phyloP scores from a whole-genome alignment of 2,329 filamentous ascomycete genomes.

The Talaromyces sp. region DNA sequence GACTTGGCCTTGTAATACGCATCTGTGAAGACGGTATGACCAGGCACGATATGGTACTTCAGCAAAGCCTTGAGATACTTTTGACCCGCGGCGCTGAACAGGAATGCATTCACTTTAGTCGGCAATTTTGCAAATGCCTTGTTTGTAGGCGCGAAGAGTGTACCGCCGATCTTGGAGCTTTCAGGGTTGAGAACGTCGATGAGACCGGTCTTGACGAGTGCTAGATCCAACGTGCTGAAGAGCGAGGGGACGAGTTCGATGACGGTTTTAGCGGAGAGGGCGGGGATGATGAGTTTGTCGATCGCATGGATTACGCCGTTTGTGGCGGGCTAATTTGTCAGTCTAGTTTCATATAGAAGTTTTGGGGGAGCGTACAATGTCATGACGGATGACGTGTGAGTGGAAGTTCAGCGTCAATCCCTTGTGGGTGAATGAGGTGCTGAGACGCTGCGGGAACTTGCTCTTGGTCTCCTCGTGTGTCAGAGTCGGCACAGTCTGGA shows the following conservation, averaged over 20 bases:
- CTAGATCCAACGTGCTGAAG: constrained; percentile 76
- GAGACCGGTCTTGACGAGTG: constrained; percentile 70
- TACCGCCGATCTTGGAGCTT: constrained; percentile 60
- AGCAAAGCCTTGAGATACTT: constrained; percentile 75
- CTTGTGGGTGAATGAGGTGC: constrained; percentile 60
- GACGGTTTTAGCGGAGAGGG: constrained; percentile 62
- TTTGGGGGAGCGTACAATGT: constrained; percentile 56
- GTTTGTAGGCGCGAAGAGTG: constrained; percentile 78
- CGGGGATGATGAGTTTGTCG: constrained; percentile 69
- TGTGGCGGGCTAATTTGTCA: constrained; percentile 54
- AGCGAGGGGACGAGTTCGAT: constrained; percentile 63
- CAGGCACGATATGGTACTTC: constrained; percentile 70
- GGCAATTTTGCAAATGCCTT: constrained; percentile 66
- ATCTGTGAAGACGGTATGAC: constrained; percentile 76
- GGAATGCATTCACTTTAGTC: constrained; percentile 70
- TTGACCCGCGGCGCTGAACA: constrained; percentile 71
- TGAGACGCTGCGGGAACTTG: constrained; percentile 66
- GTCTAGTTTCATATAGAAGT: neutral
- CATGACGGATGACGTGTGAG: constrained; percentile 63
- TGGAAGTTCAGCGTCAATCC: constrained; percentile 75
- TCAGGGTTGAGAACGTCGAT: constrained; percentile 59
- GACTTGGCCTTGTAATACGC: constrained; percentile 61
- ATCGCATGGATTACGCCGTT: constrained; percentile 80
- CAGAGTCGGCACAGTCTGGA: constrained; percentile 70
- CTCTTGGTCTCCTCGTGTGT: constrained; percentile 59